Base-by-base conservation (phyloP, 192 early-diverging fungal species). In the Coemansia sp. region DNA sequence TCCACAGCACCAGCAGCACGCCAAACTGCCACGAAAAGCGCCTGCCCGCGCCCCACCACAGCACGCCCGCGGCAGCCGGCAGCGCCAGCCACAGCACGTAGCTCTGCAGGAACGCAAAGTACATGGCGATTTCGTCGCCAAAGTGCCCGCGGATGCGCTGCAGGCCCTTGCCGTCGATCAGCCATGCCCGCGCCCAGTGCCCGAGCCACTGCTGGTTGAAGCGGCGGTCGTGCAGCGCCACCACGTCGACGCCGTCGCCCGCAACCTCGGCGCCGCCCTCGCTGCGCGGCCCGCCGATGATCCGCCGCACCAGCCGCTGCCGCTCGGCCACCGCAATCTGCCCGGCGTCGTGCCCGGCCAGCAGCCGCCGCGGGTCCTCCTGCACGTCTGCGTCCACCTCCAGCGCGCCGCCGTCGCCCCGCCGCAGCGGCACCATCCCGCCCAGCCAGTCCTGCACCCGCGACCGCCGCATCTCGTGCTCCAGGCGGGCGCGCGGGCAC, bases 91-190 rank as follows among this genome's bases (percentile, higher is more conserved):
- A 90, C 9, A 89, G 46, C 36, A 90, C 80, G 75, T 95, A 97
- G 62, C 83, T 90, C 72, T 94, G 91, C 3, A 95, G 65, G 69
- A 95, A 97, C 11, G 92, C 92, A 83, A 97, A 97, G 73, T 97
- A 95, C 73, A 83, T 87, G n/a, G 91, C 92, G 33, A 92, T 81
- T 66, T 91, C 89, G 63, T 96, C 93, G 56, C 94, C 94, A 82
- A 91, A 89, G 50, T 92, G 83, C 53, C 87, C 82, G 49, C 88
- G 81, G 53, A 97, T 84, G 30, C 65, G 66, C n/a, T 72, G 55
- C n/a, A 97, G 53, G 62, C 94, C 93, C 3, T 80, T 54, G 5
- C 86, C 65, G 53, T 80, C 70, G 33, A 97, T 83, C 16, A 88
- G 52, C 88, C 86, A 92, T 61, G 92, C 90, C 55, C 81, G 78